A percentile compares a stretch with the other conserved stretches of the same genome.
These are phyloP conservation scores for Sechiopsis laciniata DNA, from an alignment of 306 rosid species.

Conservation along the genomic window DNA sequence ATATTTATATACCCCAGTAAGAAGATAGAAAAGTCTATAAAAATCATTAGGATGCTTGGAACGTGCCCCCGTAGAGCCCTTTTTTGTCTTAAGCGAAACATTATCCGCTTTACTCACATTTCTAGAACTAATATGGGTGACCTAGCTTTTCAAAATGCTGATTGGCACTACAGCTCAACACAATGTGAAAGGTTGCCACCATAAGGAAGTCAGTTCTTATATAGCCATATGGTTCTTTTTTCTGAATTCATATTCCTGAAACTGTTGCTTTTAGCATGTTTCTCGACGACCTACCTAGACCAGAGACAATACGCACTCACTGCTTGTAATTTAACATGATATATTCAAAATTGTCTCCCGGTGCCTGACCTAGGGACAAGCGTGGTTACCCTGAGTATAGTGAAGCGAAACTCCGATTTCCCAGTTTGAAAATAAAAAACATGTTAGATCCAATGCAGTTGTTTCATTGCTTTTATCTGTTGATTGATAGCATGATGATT, in stretches of 20 bases:
- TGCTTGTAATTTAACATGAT: not conserved
- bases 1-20: not conserved
- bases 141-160: not conserved
- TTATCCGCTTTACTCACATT: not conserved
- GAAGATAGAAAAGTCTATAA: not conserved
- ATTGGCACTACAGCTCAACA: not conserved
- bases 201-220: not conserved
- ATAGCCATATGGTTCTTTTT: not conserved
- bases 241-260: not conserved
- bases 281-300: not conserved
- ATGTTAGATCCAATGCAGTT: no score
- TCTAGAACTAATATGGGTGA: not conserved
- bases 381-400: no score
- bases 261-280: not conserved
- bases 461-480: not conserved
- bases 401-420: no score
- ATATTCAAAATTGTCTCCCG: not conserved
- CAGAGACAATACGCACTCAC: not conserved
- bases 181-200: not conserved
- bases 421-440: no score
- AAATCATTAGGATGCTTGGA: not conserved
- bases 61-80: no score
- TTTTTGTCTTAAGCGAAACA: no score
- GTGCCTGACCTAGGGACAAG: no score
- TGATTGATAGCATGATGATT: not conserved